phyloP scores from a whole-genome alignment of 352 stramenopile genomes.

The Paralagenidium karlingii region DNA sequence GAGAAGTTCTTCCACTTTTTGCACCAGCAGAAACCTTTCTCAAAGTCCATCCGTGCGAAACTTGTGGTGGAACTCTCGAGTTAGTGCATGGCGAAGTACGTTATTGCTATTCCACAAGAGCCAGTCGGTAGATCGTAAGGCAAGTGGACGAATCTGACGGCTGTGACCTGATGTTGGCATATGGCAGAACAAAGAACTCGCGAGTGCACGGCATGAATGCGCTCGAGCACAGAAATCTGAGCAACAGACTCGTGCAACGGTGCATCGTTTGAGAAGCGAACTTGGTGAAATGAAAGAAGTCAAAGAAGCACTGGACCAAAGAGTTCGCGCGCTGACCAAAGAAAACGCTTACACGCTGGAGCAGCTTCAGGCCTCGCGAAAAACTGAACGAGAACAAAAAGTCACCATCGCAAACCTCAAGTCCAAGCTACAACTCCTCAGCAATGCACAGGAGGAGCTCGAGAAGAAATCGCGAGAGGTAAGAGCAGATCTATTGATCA shows the following conservation, averaged over 20 bases:
- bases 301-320: slow-evolving; percentile 60
- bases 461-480: slow-evolving; percentile 30
- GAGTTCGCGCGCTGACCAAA: slow-evolving; percentile 57
- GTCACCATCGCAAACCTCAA: slow-evolving; percentile 37
- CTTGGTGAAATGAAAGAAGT: slow-evolving; percentile 61
- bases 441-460: slow-evolving; percentile 51
- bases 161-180: too few species aligned
- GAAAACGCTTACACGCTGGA: slow-evolving; percentile 70
- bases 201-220: slow-evolving; percentile 50
- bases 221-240: slow-evolving; percentile 46
- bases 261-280: slow-evolving; percentile 51
- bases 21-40: slow-evolving; percentile 55
- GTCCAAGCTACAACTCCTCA: slow-evolving; percentile 56
- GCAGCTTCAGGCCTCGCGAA: slow-evolving; percentile 52
- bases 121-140: background rate
- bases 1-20: slow-evolving; percentile 54
- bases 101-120: background rate
- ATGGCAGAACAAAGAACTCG: slow-evolving; percentile 48
- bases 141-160: too few species aligned
- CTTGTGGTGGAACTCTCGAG: slow-evolving; percentile 56
- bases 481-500: background rate
- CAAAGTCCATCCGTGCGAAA: slow-evolving; percentile 62
- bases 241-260: slow-evolving; percentile 48
- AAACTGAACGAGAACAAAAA: slow-evolving; percentile 66
- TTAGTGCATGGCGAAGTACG: slow-evolving; percentile 64